A percentile compares a stretch with the other conserved stretches of the same genome.
Conservation (phyloP, 1,139 yeast species). For the Yarrowia galli region DNA sequence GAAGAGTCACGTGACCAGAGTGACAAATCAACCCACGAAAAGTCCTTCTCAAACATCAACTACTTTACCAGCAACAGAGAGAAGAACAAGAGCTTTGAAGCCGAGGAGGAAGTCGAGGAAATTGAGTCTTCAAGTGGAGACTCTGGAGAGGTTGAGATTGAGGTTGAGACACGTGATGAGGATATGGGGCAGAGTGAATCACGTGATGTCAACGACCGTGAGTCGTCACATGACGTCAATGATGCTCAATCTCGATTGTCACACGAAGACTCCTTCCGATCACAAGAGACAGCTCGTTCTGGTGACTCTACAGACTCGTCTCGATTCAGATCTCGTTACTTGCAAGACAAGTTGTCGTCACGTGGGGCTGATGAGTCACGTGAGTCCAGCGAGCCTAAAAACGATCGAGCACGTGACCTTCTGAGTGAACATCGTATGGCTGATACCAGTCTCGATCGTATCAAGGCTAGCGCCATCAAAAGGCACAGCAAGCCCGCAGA, state of each 20-base stretch:
- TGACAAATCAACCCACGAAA: neutral
- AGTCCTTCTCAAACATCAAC: constrained; percentile 23
- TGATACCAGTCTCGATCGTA: constrained; percentile 12
- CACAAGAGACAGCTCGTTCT: constrained; percentile 1
- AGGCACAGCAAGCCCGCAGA: neutral
- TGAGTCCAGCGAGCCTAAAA: neutral
- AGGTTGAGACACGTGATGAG: neutral
- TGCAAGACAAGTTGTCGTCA: constrained; percentile 18
- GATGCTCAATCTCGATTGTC: neutral
- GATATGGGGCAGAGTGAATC: neutral
- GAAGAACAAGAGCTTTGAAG: constrained; percentile 18
- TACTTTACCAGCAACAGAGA: constrained; percentile 18
- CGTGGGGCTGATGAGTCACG: neutral
- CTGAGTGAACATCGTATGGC: constrained; percentile 3
- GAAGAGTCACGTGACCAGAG: neutral
- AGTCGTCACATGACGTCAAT: neutral
- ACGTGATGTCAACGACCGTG: neutral
- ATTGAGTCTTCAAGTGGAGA: neutral
- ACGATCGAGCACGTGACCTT: neutral
- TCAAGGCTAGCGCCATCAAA: constrained; percentile 10
- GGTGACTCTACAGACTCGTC: constrained; percentile 7
- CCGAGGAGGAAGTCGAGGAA: neutral
- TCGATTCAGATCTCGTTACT: constrained; percentile 2
- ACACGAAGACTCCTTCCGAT: neutral
- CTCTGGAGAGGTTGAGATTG: neutral